Conservation (phyloP, 169 alveolate species). For the Hepatocystis sp. region DNA sequence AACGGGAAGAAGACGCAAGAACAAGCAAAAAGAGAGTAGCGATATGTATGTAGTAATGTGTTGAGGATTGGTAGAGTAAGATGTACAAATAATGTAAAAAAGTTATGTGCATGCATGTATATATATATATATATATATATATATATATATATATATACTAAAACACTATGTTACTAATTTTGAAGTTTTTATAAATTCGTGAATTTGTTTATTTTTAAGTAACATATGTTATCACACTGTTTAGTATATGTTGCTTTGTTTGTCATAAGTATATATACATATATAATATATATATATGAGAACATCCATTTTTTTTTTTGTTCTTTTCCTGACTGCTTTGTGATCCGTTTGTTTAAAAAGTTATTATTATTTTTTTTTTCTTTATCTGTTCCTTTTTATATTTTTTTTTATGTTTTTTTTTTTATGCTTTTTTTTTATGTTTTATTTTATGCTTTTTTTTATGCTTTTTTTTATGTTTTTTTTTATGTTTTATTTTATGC, state of each 20-base stretch:
- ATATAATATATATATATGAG: no score
- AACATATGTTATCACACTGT: no score
- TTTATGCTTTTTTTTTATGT: neutral
- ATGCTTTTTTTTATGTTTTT: neutral
- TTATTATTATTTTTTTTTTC: no score
- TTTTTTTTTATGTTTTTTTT: no score
- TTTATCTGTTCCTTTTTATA: neutral
- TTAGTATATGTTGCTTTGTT: no score
- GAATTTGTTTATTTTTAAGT: conserved; percentile 1
- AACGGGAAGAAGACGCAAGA: neutral
- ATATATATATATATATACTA: neutral
- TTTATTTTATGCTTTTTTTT: neutral
- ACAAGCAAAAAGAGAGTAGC: neutral
- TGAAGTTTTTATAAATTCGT: conserved; percentile 6
- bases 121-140: neutral
- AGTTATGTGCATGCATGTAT: neutral
- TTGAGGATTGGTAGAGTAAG: no score
- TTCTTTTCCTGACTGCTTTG: no score
- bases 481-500: no score
- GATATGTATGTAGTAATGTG: no score
- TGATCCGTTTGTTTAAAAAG: no score
- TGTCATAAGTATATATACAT: no score
- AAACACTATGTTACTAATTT: neutral
- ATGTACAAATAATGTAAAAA: neutral
- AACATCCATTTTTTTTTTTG: no score